A percentile compares a stretch with the other conserved stretches of the same genome.
These are phyloP conservation scores for Penicillium sp. DNA, from an alignment of 2,329 filamentous ascomycete species.

Conservation along the genomic window DNA sequence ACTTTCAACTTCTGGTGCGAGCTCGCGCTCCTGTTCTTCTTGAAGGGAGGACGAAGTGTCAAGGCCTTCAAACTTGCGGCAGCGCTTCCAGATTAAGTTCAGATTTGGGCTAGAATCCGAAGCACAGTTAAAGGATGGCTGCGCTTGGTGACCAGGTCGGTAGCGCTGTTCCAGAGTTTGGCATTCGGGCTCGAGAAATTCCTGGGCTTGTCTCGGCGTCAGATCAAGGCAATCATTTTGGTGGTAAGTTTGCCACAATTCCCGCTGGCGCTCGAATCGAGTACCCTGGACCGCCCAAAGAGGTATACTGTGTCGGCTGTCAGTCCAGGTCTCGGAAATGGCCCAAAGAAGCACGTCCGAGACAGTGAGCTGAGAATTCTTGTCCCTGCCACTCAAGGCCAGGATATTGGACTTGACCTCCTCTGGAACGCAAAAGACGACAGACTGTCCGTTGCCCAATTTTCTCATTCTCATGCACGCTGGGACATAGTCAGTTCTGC, in stretches of 20 bases:
- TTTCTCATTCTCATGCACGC: slow-evolving; percentile 73
- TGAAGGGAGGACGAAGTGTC: slow-evolving; percentile 48
- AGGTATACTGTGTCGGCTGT: slow-evolving; percentile 54
- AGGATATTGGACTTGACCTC: slow-evolving; percentile 62
- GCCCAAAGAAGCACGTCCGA: slow-evolving; percentile 62
- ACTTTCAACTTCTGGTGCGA: slow-evolving; percentile 64
- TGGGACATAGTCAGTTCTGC: no score
- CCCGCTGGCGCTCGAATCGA: slow-evolving; percentile 48
- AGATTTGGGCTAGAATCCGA: background rate
- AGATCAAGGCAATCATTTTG: slow-evolving; percentile 10
- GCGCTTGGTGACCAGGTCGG: slow-evolving; percentile 32
- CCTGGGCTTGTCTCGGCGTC: slow-evolving; percentile 34
- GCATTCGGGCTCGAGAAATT: slow-evolving; percentile 59
- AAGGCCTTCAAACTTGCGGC: slow-evolving; percentile 38
- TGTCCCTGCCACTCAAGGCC: slow-evolving; percentile 10
- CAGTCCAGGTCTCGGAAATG: slow-evolving; percentile 58
- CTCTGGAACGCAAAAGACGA: slow-evolving; percentile 57
- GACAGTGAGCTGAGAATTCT: slow-evolving; percentile 44
- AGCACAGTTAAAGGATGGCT: background rate
- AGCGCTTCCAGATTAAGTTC: slow-evolving; percentile 17
- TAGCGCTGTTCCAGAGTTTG: slow-evolving; percentile 58
- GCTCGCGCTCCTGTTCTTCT: slow-evolving; percentile 69
- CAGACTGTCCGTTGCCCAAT: slow-evolving; percentile 64
- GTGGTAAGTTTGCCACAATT: slow-evolving; percentile 33
- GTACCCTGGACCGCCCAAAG: slow-evolving; percentile 65